Base-by-base conservation (phyloP, 2,329 filamentous ascomycete species). In the Aspergillus spinulosporus region DNA sequence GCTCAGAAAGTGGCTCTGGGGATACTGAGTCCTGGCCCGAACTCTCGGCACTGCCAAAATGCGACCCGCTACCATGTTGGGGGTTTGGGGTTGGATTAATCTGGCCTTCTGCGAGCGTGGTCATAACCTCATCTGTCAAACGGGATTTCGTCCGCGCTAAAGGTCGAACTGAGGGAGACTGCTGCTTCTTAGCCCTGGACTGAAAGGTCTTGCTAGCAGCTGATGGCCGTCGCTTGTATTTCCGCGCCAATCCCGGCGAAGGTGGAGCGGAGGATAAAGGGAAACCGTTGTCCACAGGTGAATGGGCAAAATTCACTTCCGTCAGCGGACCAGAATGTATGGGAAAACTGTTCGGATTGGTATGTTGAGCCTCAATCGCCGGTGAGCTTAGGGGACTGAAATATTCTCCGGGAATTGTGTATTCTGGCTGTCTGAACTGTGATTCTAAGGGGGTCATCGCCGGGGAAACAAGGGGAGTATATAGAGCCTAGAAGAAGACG, bases 381-480 rank as follows among this genome's bases (percentile, higher is more conserved):
- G 78, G 78, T 7, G 78, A 80, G 1, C 77, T 80, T 32, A 80
- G 69, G 21, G 78, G 78, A 26, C 76, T 80, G 59, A 80, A 79
- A 62, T 78, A 77, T 64, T 80, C 78, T 47, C 76, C 75, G 7
- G 76, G 75, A 28, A 77, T 73, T 7, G 76, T 73, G 62, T 78
- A 80, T 60, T 80, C 77, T 8, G 76, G 74, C 40, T 79, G 68
- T 52, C 73, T 72, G 52, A 79, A 78, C 61, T 77, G 75, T 32
- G 71, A 72, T 59, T 80, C 77, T 56, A 80, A 65, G 3, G 78
- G 78, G 5, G 78, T 80, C 71, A 80, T 79, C 26, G 78, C 78
- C 9, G 78, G 78, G 48, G 78, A 80, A 29, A 80, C 72, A 39
- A 80, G 71, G 21, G 78, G 78, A 6, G 78, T 80, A 63, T 79